Evolutionary conservation across 1,139 yeast genomes (phyloP).

Genomic region (Yamadazyma mexicana): DNA sequence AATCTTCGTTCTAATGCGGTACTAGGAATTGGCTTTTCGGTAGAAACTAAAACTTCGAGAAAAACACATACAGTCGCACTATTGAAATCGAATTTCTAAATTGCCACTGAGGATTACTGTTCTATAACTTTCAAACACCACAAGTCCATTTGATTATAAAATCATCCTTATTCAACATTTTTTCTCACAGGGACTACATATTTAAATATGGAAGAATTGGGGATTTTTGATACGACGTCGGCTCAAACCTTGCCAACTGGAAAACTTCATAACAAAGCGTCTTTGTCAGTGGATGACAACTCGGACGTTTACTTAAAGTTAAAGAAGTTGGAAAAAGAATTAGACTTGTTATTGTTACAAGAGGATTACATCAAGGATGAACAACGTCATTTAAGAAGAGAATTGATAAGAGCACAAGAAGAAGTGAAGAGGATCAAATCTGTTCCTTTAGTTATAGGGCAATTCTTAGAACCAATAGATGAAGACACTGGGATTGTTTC

Average conservation of each 20-base stretch:
- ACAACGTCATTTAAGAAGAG: conserved; percentile 93
- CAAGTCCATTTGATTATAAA: not conserved
- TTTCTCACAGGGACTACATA: not conserved
- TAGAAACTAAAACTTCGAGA: not conserved
- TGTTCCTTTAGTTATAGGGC: conserved; percentile 97
- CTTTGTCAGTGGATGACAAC: conserved; percentile 24
- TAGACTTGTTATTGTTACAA: conserved; percentile 79
- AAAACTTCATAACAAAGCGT: conserved; percentile 9
- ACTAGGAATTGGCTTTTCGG: not conserved
- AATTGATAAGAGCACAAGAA: conserved; percentile 94
- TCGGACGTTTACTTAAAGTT: conserved; percentile 77
- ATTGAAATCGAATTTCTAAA: conserved; percentile 1
- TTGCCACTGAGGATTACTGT: conserved; percentile 5
- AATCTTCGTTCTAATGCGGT: not conserved
- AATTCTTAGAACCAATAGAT: conserved; percentile 95
- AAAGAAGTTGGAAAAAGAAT: conserved; percentile 86
- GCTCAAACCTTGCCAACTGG: conserved; percentile 14
- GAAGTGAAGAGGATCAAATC: conserved; percentile 97
- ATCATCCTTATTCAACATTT: not conserved
- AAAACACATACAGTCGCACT: not conserved
- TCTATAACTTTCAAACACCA: not conserved
- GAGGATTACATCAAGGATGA: conserved; percentile 98
- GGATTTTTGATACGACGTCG: conserved; percentile 21
- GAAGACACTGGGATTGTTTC: conserved; percentile 96
- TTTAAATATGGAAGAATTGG: conserved; percentile 28